These are phyloP conservation scores for Apophysomyces ossiformis DNA, from an alignment of 371 early-diverging fungal species.

Conservation along the genomic window DNA sequence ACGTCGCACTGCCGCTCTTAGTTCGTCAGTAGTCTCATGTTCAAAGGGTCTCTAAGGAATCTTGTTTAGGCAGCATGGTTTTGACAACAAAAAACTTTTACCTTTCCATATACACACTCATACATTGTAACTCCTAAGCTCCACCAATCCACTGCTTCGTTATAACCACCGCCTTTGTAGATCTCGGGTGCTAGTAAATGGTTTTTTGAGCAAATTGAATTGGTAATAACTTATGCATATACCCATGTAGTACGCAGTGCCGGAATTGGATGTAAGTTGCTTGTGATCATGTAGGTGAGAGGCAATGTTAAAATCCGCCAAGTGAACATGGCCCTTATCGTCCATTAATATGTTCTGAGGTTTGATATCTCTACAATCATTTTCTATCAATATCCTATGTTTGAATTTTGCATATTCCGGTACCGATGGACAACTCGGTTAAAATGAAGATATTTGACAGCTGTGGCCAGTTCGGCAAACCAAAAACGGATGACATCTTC, in stretches of 20 bases:
- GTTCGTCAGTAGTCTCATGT: conserved; percentile 52
- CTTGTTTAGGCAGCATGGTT: not conserved
- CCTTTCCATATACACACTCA: conserved; percentile 67
- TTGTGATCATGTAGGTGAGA: conserved; percentile 60
- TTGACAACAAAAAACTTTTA: conserved; percentile 9
- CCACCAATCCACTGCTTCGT: conserved; percentile 91
- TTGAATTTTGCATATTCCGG: not conserved
- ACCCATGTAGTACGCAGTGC: conserved; percentile 83
- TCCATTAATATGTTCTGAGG: conserved; percentile 89
- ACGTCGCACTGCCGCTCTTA: conserved; percentile 60
- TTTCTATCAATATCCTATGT: not conserved
- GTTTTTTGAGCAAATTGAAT: not conserved
- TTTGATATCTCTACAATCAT: conserved; percentile 67
- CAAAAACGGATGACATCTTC: conserved; percentile 79
- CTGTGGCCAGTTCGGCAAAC: conserved; percentile 78
- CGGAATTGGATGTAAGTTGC: conserved; percentile 75
- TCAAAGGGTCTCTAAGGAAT: conserved; percentile 63
- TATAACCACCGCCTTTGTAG: conserved; percentile 73
- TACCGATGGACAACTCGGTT: conserved; percentile 78
- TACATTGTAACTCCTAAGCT: conserved; percentile 86
- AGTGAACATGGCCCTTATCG: conserved; percentile 73
- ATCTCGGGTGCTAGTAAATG: conserved; percentile 76
- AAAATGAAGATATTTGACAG: conserved; percentile 79
- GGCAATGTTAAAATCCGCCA: conserved; percentile 88
- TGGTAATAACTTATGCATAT: conserved; percentile 22